Conservation (phyloP, 768 basidiomycete species). For the Candolleomyces eurysporus region DNA sequence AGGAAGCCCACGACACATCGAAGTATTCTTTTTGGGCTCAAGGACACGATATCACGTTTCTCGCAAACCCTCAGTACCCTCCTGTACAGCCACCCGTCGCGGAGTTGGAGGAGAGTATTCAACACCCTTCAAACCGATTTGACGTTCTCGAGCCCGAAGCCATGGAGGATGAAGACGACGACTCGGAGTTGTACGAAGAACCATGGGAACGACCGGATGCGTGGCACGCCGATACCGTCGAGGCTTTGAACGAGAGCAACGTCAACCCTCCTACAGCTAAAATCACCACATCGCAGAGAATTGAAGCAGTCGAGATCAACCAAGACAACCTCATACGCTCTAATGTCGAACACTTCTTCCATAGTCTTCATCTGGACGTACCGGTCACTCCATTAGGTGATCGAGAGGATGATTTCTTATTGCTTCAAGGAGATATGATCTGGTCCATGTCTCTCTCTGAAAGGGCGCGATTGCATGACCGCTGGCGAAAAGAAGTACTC, state of each 20-base stretch:
- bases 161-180: neutral
- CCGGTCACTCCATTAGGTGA: conserved; percentile 37
- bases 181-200: neutral
- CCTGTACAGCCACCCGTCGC: neutral
- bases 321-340: neutral
- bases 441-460: conserved; percentile 58
- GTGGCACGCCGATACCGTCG: neutral
- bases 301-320: neutral
- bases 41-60: conserved; percentile 46
- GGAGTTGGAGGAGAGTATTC: neutral
- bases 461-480: conserved; percentile 38
- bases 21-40: conserved; percentile 53
- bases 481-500: conserved; percentile 48
- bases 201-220: neutral
- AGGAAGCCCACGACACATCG: neutral
- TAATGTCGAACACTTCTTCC: conserved; percentile 30
- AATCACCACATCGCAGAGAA: neutral
- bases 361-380: conserved; percentile 30
- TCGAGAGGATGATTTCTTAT: conserved; percentile 37
- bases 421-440: conserved; percentile 31
- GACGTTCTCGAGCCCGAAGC: neutral
- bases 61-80: conserved; percentile 19
- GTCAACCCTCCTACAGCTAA: too few relatives aligned
- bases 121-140: neutral
- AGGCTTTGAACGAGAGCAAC: too few relatives aligned